Base-by-base conservation (phyloP, 2,329 filamentous ascomycete species). In the Apiospora kogelbergensis region DNA sequence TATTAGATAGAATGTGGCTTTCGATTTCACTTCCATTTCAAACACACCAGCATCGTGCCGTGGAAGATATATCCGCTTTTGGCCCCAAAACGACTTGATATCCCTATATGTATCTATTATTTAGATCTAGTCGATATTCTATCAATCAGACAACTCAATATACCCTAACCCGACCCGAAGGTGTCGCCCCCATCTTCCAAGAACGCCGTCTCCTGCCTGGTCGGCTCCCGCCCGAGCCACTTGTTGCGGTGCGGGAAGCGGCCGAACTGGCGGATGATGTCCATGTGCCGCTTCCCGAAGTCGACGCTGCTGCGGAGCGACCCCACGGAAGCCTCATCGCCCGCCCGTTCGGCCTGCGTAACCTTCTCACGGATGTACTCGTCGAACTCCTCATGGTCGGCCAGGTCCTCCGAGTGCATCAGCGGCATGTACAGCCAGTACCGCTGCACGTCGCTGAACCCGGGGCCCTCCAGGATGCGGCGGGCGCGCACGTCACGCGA, bases 341-440 rank as follows among this genome's bases (percentile, higher is more conserved):
- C 65, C 26, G 41, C 30, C 44, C 30, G 2, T 4, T 53, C 65
- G 3, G 65, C 65, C 65, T 6, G 42, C 1, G 24, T 44, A 6
- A 66, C 22, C 42, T 17, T 37, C 17, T 10, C 17, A 6, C 65
- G 24, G 41, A 66, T 37, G 44, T 66, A 48, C 24, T 72, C 71
- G 0, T 78, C 68, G 4, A 81, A 78, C 37, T 76, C 67, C 11
- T 84, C 76, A 68, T 90, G 88, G 3, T 80, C 77, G 0, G 77
- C 73, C 0, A 83, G 66, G 26, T 84, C 78, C 74, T 90, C 88
- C 0, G 85, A 85, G 76, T 91, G 89, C 82, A 87, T 84, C 6
- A 91, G 77, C 0, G 89, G 88, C 73, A 91, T 78, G 73, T 85
- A 85, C 73, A 90, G 86, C 88, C 89, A 91, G 24, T 78, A 77